Percentiles rank a stretch among this genome's conserved stretches.
Evolutionary conservation across 2,329 filamentous ascomycete species (phyloP).

Genomic region (Fusarium sp.): DNA sequence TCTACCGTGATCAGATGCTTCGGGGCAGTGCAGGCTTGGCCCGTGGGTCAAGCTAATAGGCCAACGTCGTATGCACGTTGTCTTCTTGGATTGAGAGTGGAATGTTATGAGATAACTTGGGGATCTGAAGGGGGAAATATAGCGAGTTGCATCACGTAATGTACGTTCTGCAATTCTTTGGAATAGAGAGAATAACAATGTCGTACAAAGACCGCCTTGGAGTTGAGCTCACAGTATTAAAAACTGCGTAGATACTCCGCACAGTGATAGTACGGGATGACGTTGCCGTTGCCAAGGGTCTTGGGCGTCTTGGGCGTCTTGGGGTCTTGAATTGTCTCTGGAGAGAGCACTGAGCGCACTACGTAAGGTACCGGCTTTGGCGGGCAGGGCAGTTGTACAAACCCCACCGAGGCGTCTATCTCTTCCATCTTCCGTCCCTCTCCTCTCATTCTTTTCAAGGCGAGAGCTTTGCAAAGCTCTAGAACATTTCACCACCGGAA

Average conservation of each 20-base stretch:
- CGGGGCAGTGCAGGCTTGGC: conserved; percentile 28
- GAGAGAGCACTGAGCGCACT: conserved; percentile 22
- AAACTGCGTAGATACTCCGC: neutral
- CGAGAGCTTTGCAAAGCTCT: conserved; percentile 23
- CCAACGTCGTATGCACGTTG: neutral
- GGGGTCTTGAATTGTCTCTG: conserved; percentile 7
- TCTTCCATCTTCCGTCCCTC: conserved; percentile 10
- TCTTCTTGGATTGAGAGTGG: neutral
- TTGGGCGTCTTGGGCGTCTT: conserved; percentile 30
- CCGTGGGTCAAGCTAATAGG: conserved; percentile 15
- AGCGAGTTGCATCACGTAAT: neutral
- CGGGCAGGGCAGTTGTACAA: conserved; percentile 5
- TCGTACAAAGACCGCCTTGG: neutral
- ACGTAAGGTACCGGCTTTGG: neutral
- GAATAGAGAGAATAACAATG: neutral
- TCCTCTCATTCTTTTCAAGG: neutral
- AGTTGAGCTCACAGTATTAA: neutral
- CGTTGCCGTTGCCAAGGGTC: conserved; percentile 31
- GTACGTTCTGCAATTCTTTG: neutral
- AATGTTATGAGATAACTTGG: neutral
- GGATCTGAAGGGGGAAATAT: neutral
- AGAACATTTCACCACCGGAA: conserved; percentile 10
- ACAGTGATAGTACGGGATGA: conserved; percentile 22
- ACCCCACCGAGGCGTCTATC: conserved; percentile 36
- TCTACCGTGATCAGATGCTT: conserved; percentile 9